Evolutionary conservation across 2,329 filamentous ascomycete genomes (phyloP).

Genomic region (Cercospora nicotianae): DNA sequence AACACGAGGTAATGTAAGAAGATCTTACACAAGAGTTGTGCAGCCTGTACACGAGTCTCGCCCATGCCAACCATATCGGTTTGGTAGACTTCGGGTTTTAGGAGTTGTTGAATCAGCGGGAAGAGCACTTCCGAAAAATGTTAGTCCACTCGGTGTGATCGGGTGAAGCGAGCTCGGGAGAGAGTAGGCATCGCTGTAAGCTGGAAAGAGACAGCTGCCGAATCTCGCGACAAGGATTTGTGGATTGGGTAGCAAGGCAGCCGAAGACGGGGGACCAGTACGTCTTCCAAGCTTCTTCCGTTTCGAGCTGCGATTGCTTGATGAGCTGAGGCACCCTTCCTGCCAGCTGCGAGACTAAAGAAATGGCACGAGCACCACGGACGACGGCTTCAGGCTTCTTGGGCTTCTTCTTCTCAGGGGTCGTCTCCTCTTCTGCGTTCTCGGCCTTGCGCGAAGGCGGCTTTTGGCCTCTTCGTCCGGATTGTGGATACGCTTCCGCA

Average conservation of each 20-base stretch:
- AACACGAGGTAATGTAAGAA: constrained; percentile 91
- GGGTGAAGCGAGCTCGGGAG: constrained; percentile 76
- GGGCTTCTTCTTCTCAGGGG: constrained; percentile 28
- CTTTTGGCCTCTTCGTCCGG: constrained; percentile 47
- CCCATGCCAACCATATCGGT: constrained; percentile 91
- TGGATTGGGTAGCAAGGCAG: constrained; percentile 83
- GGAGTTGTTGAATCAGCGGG: constrained; percentile 78
- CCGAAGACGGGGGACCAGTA: constrained; percentile 97
- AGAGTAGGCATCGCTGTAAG: constrained; percentile 81
- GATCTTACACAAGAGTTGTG: constrained; percentile 89
- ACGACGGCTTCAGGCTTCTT: constrained; percentile 71
- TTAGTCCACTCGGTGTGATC: constrained; percentile 85
- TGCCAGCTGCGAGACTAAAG: constrained; percentile 79
- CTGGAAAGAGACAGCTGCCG: constrained; percentile 83
- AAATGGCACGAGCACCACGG: constrained; percentile 77
- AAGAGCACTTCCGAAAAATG: constrained; percentile 95
- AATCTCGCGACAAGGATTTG: constrained; percentile 91
- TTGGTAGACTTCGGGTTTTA: constrained; percentile 94
- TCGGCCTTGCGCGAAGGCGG: constrained; percentile 22
- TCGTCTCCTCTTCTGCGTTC: constrained; percentile 26
- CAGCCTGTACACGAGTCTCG: constrained; percentile 88
- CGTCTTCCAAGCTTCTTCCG: constrained; percentile 77
- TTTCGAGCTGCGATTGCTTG: constrained; percentile 85
- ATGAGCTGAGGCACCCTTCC: constrained; percentile 81
- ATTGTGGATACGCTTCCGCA: constrained; percentile 48